Base-by-base conservation (phyloP, 371 early-diverging fungal genomes). In the Mycotypha africana region DNA sequence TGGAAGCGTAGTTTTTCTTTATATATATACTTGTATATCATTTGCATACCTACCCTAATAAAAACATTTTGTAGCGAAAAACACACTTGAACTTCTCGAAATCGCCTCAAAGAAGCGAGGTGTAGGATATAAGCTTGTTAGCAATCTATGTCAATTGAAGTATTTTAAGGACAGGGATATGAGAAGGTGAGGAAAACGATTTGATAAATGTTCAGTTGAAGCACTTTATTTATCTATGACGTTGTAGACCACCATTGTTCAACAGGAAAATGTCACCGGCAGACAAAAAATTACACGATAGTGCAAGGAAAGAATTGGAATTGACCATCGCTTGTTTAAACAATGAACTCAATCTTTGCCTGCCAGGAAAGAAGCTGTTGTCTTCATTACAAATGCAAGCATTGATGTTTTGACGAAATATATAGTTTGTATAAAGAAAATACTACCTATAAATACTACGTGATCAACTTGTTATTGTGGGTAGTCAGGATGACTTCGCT, bases 251-350 rank as follows among this genome's bases (percentile, higher is more conserved):
- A 20, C 53, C 58, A 8, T 34, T 49, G 2, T 47, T 23, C 21
- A 53, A 51, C 23, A 47, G 51, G 34, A 57, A 58, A 28, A 12
- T 54, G 12, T 24, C 37, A 17, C 24, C 38, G 4, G n/a, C 45
- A 12, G 17, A 49, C 6, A 24, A 46, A 32, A 20, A 45, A 12
- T 20, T 46, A 12, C 55, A 58, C 31, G 17, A 47, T 6, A 22
- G 45, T 11, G 35, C 55, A 9, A 47, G 30, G 22, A 33, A 45
- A 8, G 58, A 62, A 11, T 14, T 62, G 11, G 58, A 58, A 2
- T 17, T 45, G n/a, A 47, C 34, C 0, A 51, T 58, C 22, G 48
- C 49, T 6, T 51, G 51, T 48, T 50, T 62, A 15, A 58, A 62
- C 35, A 46, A 50, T 38, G 53, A 58, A 1, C 36, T 62, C 2